Conservation (phyloP, 768 basidiomycete genomes). For the Porpolomopsis calyptriformis region DNA sequence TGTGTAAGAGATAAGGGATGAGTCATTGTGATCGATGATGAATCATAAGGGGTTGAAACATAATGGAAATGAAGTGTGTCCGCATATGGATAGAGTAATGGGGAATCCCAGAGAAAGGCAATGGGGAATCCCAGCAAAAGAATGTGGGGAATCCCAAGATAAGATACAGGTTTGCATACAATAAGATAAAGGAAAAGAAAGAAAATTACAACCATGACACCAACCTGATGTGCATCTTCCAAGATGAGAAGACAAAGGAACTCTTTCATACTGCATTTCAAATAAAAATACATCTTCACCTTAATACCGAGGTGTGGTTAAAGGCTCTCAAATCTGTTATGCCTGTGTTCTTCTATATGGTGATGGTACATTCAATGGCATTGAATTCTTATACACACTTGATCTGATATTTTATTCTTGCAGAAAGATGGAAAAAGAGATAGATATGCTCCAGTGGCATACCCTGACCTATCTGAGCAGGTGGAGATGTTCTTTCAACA, state of each 20-base stretch:
- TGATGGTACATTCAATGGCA: not conserved
- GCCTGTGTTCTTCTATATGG: not conserved
- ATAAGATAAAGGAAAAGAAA: too few species aligned
- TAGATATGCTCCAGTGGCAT: not conserved
- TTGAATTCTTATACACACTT: not conserved
- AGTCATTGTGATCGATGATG: too few species aligned
- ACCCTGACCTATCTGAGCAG: not conserved
- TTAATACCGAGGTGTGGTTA: not conserved
- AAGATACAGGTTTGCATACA: too few species aligned
- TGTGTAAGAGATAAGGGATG: too few species aligned
- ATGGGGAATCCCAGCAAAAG: too few species aligned
- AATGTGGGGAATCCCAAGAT: too few species aligned
- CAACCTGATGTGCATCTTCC: not conserved
- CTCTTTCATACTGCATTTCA: not conserved
- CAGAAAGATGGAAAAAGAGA: not conserved
- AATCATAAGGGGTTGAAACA: too few species aligned
- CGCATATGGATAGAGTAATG: too few species aligned
- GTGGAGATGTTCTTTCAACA: not conserved
- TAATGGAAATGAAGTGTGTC: too few species aligned
- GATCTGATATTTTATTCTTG: not conserved
- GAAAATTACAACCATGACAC: too few species aligned
- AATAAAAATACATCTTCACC: not conserved
- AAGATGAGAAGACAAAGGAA: not conserved
- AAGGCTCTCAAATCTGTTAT: not conserved
- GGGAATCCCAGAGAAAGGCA: too few species aligned